Conservation (phyloP, 148 eudicot genomes). For the Talinum fruticosum region DNA sequence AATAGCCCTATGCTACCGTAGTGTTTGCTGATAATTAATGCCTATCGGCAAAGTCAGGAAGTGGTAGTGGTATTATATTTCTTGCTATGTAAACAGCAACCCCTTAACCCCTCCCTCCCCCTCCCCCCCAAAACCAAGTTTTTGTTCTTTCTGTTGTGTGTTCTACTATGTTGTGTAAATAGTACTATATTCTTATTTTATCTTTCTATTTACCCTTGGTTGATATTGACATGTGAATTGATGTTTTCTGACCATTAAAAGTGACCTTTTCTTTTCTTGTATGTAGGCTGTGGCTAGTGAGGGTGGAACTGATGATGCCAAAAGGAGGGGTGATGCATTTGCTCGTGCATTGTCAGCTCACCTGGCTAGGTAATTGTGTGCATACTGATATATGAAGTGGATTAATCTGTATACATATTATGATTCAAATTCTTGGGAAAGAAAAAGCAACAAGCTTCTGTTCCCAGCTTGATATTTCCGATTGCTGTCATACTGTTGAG, state of each 20-base stretch:
- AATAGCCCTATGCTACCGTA: not conserved
- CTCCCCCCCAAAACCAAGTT: no score
- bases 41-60: not conserved
- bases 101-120: no score
- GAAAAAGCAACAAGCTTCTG: not conserved
- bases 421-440: no score
- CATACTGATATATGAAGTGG: not conserved
- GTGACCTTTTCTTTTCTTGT: conserved; percentile 4
- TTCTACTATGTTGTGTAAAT: not conserved
- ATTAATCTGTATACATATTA: not conserved
- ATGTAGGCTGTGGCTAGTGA: conserved; percentile 97
- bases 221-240: not conserved
- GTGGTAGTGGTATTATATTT: not conserved
- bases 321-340: conserved; percentile 95
- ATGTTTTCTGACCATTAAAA: not conserved
- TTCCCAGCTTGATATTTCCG: not conserved
- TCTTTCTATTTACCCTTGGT: not conserved
- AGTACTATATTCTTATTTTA: not conserved
- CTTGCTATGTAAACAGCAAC: no score
- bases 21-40: not conserved
- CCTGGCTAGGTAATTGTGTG: conserved; percentile 68
- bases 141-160: no score
- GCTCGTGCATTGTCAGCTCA: conserved; percentile 99
- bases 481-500: no score
- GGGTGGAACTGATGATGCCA: conserved; percentile 98